phyloP scores from a whole-genome alignment of 495 filamentous ascomycete genomes.

The Geopyxis carbonaria region DNA sequence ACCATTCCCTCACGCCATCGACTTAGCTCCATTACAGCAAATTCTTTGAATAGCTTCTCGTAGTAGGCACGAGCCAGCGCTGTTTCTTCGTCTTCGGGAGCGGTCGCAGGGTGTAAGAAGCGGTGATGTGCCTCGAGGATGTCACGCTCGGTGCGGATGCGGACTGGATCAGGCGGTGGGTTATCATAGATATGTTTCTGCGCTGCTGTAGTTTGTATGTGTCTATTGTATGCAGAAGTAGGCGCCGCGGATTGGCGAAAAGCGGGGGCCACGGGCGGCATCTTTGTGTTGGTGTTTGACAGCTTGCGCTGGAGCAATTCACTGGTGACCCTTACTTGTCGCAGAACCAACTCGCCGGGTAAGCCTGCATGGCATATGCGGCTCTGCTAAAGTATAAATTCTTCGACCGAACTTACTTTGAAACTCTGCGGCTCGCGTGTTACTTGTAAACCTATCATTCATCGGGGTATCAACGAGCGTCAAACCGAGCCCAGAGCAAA shows the following conservation, averaged over 20 bases:
- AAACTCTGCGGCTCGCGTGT: slow-evolving; percentile 20
- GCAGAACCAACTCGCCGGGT: no score
- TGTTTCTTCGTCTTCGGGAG: slow-evolving; percentile 15
- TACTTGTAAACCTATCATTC: slow-evolving; percentile 23
- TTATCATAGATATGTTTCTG: slow-evolving; percentile 20
- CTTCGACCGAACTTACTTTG: background rate
- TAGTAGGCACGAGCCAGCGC: slow-evolving; percentile 20
- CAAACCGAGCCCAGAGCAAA: slow-evolving; percentile 23
- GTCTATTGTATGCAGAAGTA: slow-evolving; percentile 22
- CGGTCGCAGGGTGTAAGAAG: slow-evolving; percentile 11
- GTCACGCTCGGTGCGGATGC: slow-evolving; percentile 20
- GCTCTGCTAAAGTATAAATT: slow-evolving; percentile 8
- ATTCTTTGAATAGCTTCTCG: slow-evolving; percentile 24
- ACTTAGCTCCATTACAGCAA: slow-evolving; percentile 21
- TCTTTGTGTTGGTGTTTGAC: background rate
- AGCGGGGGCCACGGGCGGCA: slow-evolving; percentile 3
- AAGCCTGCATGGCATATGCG: background rate
- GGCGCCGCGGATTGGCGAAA: slow-evolving; percentile 21
- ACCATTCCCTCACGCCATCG: slow-evolving; percentile 21
- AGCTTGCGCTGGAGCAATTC: background rate
- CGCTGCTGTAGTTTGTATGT: slow-evolving; percentile 18
- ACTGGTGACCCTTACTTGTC: background rate
- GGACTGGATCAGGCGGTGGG: slow-evolving; percentile 6
- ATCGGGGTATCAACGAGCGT: slow-evolving; percentile 17
- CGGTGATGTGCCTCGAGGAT: slow-evolving; percentile 25